A percentile compares a stretch with the other conserved stretches of the same genome.
phyloP scores from a whole-genome alignment of 352 stramenopile genomes.

The Blastocystis hominis region DNA sequence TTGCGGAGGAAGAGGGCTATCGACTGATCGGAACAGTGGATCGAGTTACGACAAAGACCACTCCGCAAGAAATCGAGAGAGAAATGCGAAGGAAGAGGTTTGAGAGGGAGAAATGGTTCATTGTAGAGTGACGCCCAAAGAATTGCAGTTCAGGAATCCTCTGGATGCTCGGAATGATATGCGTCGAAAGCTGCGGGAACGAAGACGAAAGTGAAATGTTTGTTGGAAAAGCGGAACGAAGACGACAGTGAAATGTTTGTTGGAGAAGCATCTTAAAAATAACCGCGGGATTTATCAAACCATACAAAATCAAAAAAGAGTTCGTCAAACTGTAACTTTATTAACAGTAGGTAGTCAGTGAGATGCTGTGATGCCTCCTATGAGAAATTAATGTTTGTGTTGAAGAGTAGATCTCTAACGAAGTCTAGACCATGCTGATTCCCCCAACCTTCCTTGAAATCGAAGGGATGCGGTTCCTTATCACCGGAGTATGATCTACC shows the following conservation, averaged over 20 bases:
- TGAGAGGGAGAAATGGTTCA: neutral
- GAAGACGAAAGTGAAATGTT: neutral
- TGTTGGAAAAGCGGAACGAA: neutral
- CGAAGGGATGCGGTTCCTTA: conserved; percentile 56
- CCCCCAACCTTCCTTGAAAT: conserved; percentile 53
- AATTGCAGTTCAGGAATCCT: conserved; percentile 46
- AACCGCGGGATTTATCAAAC: neutral
- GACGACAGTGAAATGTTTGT: neutral
- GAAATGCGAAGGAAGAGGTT: conserved; percentile 10
- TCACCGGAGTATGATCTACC: conserved; percentile 29
- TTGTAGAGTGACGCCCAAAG: conserved; percentile 37
- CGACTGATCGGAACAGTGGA: neutral
- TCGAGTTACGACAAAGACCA: conserved; percentile 24
- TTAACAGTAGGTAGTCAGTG: neutral
- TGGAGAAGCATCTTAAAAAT: neutral
- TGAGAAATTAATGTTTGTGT: neutral
- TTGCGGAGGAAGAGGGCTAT: conserved; percentile 29
- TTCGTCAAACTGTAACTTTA: neutral
- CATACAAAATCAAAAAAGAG: neutral
- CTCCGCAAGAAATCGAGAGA: conserved; percentile 29
- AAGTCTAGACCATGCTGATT: conserved; percentile 36
- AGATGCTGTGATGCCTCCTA: neutral
- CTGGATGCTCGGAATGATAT: conserved; percentile 3
- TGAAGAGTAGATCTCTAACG: neutral
- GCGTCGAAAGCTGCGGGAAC: neutral